Base-by-base conservation (phyloP, 1,284 basidiomycete species). In the Cutaneotrichosporon daszewskae region DNA sequence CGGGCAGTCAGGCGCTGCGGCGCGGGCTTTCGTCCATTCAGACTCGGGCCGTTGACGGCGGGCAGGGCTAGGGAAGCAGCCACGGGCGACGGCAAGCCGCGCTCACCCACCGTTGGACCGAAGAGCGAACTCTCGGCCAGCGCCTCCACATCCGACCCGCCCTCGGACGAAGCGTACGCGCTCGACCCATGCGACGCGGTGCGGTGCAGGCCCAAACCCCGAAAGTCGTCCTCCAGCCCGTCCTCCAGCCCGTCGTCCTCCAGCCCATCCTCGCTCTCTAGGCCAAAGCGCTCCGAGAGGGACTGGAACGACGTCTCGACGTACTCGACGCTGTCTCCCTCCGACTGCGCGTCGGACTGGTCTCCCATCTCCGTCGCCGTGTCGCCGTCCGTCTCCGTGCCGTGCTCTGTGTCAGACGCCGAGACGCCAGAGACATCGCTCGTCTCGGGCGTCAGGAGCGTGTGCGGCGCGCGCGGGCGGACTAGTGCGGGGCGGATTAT, bases 391-490 rank as follows among this genome's bases (percentile, higher is more conserved):
- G 18, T 26, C 16, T 32, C 18, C 9, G 5, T 32, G 23, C 37
- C 37, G 19, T 40, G 41, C 18, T 51, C 49, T 1, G 46, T 45
- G 7, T 33, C 41, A 19, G 53, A 45, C 17, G 46, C 39, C 5
- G 64, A 65, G 5, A 51, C 54, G 16, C 49, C 57, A 3, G 61
- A 64, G 9, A 58, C 29, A 26, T 68, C 67, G 6, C 53, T 57
- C 6, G 59, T 68, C 22, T 69, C 69, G 12, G 69, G 69, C 0
- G 69, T 72, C 10, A 57, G 40, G 2, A 67, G 56, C 1, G 48
- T 29, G 17, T 56, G 39, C 12, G 26, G 43, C 0, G 43, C 35
- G 8, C 34, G 48, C 0, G 59, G 55, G 33, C 47, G 54, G n/a
- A 44, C 57, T 5, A 68, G 49, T 7, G 53, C 38, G 5, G 69